Conservation (phyloP, 176 grass and related monocot genomes). For the Echinochloa phyllopogon region DNA sequence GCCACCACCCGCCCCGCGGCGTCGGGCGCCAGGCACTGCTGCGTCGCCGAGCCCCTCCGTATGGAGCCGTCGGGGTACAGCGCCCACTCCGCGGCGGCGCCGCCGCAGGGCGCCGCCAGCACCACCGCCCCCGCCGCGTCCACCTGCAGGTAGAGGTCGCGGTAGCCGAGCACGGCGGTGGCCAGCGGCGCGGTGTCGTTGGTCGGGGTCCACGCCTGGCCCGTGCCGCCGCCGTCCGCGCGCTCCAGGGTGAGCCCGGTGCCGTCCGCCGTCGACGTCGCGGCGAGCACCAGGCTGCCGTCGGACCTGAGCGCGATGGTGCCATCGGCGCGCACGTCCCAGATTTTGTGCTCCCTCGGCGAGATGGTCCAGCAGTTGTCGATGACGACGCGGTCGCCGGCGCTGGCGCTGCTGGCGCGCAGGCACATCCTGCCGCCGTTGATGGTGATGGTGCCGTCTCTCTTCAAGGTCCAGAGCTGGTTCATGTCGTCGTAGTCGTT, state of each 20-base stretch:
- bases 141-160: too few species aligned
- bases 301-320: background rate
- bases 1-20: too few species aligned
- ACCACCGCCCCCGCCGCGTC: too few species aligned
- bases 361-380: background rate
- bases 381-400: background rate
- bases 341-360: background rate
- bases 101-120: too few species aligned
- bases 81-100: too few species aligned
- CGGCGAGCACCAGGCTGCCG: background rate
- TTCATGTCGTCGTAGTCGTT: background rate
- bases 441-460: background rate
- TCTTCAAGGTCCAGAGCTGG: constrained; percentile 8
- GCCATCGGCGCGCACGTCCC: background rate
- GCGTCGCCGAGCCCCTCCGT: too few species aligned
- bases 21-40: too few species aligned
- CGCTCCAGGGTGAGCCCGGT: background rate
- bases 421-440: background rate
- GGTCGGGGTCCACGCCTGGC: background rate
- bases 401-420: background rate
- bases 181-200: too few species aligned
- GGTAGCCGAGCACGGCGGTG: too few species aligned
- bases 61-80: too few species aligned
- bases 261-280: background rate
- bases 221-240: constrained; percentile 1